Conservation (phyloP, 2,329 filamentous ascomycete genomes). For the Trichoderma asperellum region DNA sequence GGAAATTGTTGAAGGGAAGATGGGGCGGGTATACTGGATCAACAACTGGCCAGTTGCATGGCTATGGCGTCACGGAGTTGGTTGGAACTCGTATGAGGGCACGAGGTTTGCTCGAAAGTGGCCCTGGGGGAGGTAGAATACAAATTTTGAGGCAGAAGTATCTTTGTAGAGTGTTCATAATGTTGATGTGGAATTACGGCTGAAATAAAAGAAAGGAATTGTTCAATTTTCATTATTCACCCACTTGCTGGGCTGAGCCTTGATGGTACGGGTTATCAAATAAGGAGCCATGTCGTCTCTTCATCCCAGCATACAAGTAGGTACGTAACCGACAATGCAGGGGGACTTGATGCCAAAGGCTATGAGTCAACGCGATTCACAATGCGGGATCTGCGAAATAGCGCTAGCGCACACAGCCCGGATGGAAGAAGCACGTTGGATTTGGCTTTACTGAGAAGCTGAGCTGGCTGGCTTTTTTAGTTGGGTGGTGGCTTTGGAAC, state of each 20-base stretch:
- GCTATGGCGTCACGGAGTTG: constrained; percentile 50
- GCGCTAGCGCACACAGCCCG: constrained; percentile 15
- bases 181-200: constrained; percentile 23
- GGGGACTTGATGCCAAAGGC: neutral
- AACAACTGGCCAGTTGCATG: constrained; percentile 44
- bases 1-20: constrained; percentile 31
- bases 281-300: neutral
- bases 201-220: constrained; percentile 25
- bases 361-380: neutral
- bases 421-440: neutral
- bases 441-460: neutral
- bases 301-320: neutral
- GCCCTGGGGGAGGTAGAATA: constrained; percentile 19
- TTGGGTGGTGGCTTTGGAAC: neutral
- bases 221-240: neutral
- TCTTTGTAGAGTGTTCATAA: constrained; percentile 29
- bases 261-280: neutral
- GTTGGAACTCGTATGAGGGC: constrained; percentile 34
- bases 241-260: neutral
- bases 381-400: neutral
- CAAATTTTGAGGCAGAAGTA: constrained; percentile 18
- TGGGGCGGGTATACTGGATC: constrained; percentile 40
- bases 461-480: neutral
- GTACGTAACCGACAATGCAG: neutral
- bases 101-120: constrained; percentile 24